Evolutionary conservation across 2,329 filamentous ascomycete species (phyloP).

Genomic region (Penicillium frequentans): DNA sequence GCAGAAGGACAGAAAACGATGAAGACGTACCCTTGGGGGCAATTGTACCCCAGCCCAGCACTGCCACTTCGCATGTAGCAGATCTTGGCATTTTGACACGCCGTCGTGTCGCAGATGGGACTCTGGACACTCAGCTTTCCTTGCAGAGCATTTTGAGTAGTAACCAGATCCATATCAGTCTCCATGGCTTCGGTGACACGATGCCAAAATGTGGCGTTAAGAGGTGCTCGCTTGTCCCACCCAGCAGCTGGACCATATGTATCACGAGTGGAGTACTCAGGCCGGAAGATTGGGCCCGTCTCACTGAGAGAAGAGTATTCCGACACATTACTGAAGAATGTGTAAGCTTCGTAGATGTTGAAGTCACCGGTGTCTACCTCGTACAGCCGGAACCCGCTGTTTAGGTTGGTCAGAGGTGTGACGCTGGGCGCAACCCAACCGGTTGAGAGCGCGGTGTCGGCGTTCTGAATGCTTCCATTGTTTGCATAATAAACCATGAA

Average conservation of each 20-base stretch:
- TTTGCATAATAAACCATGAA: constrained; percentile 56
- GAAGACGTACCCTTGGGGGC: constrained; percentile 50
- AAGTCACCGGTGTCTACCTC: constrained; percentile 57
- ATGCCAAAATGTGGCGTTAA: constrained; percentile 63
- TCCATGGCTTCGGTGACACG: constrained; percentile 59
- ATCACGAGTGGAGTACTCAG: constrained; percentile 55
- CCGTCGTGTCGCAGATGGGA: constrained; percentile 53
- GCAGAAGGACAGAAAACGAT: background rate
- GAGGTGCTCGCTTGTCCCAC: constrained; percentile 51
- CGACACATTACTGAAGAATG: constrained; percentile 54
- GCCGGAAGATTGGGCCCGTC: constrained; percentile 49
- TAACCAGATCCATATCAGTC: constrained; percentile 49
- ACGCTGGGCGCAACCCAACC: constrained; percentile 56
- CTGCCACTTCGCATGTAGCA: constrained; percentile 62
- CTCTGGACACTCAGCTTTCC: constrained; percentile 53
- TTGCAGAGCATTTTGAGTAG: constrained; percentile 52
- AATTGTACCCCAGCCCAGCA: constrained; percentile 51
- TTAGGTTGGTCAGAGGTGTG: constrained; percentile 56
- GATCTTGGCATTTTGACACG: constrained; percentile 55
- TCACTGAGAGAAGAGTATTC: constrained; percentile 40
- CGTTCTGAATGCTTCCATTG: constrained; percentile 47
- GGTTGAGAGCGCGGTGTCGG: constrained; percentile 46
- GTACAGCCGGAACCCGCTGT: constrained; percentile 55
- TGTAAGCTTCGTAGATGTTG: constrained; percentile 56
- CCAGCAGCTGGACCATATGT: constrained; percentile 46